A percentile compares a stretch with the other conserved stretches of the same genome.
Evolutionary conservation across 2,329 filamentous ascomycete species (phyloP).

Genomic region (Pseudogymnoascus sp.): DNA sequence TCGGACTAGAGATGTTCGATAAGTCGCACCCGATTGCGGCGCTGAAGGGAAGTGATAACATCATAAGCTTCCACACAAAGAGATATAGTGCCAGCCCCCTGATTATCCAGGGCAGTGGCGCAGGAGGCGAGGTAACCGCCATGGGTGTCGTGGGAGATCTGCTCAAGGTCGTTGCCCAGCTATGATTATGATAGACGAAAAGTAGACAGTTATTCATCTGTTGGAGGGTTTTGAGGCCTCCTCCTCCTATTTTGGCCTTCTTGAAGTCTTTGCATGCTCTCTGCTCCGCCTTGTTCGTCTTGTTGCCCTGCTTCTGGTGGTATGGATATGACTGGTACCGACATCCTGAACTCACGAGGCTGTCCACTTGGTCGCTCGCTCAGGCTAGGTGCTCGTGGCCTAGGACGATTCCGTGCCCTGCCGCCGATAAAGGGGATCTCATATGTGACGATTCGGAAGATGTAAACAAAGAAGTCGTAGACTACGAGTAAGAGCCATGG

Average conservation of each 20-base stretch:
- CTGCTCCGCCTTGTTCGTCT: conserved; percentile 8
- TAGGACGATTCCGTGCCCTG: conserved; percentile 48
- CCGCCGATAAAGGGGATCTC: conserved; percentile 54
- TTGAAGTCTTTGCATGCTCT: background rate
- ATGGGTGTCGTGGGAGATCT: conserved; percentile 96
- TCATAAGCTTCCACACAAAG: conserved; percentile 97
- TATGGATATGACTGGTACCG: conserved; percentile 15
- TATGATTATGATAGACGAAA: conserved; percentile 33
- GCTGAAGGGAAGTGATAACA: conserved; percentile 95
- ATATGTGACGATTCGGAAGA: conserved; percentile 49
- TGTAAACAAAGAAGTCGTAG: conserved; percentile 57
- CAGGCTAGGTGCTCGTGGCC: conserved; percentile 55
- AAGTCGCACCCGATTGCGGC: conserved; percentile 84
- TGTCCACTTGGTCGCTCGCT: conserved; percentile 48
- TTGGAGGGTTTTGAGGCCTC: background rate
- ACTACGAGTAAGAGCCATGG: conserved; percentile 55
- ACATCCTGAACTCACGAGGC: conserved; percentile 25
- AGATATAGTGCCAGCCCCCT: conserved; percentile 85
- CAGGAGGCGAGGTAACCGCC: conserved; percentile 89
- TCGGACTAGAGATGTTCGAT: conserved; percentile 85
- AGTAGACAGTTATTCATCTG: conserved; percentile 5
- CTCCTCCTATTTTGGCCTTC: background rate
- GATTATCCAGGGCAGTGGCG: conserved; percentile 89
- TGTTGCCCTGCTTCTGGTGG: conserved; percentile 9
- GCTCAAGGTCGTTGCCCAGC: conserved; percentile 74